A percentile compares a stretch with the other conserved stretches of the same genome.
Conservation (phyloP, 192 early-diverging fungal species). For the Coemansia sp. region DNA sequence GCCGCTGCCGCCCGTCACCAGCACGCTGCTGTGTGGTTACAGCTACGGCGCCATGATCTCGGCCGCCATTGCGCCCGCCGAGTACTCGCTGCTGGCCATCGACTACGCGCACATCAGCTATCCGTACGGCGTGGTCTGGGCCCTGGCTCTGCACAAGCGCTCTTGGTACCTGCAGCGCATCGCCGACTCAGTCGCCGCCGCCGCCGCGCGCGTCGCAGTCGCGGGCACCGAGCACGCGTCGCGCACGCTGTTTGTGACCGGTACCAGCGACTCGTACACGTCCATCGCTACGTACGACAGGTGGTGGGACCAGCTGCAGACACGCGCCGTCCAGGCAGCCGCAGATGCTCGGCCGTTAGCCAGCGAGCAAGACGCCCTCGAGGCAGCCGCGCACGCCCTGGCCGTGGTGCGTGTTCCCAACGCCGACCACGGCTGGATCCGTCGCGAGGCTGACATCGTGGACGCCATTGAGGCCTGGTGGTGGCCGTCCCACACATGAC, state of each 20-base stretch:
- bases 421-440: slow-evolving; percentile 51
- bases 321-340: slow-evolving; percentile 17
- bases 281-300: slow-evolving; percentile 26
- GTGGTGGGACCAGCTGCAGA: slow-evolving; percentile 42
- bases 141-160: slow-evolving; percentile 36
- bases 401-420: slow-evolving; percentile 22
- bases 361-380: slow-evolving; percentile 9
- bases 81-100: slow-evolving; percentile 37
- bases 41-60: slow-evolving; percentile 51
- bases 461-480: slow-evolving; percentile 42
- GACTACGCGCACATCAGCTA: slow-evolving; percentile 51
- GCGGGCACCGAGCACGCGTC: slow-evolving; percentile 12
- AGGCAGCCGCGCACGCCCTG: slow-evolving; percentile 29
- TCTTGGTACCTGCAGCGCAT: slow-evolving; percentile 42
- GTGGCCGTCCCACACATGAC: slow-evolving; percentile 8
- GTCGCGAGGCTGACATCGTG: slow-evolving; percentile 46
- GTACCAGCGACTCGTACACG: slow-evolving; percentile 43
- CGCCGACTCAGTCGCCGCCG: slow-evolving; percentile 18
- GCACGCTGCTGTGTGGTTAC: slow-evolving; percentile 47
- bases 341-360: slow-evolving; percentile 5
- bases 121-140: slow-evolving; percentile 51
- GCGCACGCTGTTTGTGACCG: slow-evolving; percentile 39
- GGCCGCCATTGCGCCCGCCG: slow-evolving; percentile 22
- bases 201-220: slow-evolving; percentile 21
- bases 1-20: slow-evolving; percentile 34